Evolutionary conservation across 768 basidiomycete genomes (phyloP), one percentile per base, ranked within the genome.

Genomic region (Termitomyces eurrhizus): DNA sequence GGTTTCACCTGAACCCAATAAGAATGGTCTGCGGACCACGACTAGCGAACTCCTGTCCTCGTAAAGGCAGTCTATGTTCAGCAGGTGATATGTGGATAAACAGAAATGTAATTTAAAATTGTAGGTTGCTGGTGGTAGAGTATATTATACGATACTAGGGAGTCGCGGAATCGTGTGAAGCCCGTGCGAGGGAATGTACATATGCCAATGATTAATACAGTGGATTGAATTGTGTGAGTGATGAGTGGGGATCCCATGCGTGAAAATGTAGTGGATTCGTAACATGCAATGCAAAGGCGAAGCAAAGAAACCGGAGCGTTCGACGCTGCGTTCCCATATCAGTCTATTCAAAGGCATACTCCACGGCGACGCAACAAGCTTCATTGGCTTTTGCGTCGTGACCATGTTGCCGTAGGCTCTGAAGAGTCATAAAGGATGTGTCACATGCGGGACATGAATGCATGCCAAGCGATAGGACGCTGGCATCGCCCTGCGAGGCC

Each of bases 381-480:
- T 89, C 87, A 67, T 82, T 82, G n/a, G 78, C 74, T 33, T 75
- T 70, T 11, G 79, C 73, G n/a, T 78, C 74, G 44, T 67, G 74
- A 24, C 85, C 89, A 67, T 92, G 89, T 63, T 81, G 81, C 56
- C 80, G 80, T 13, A 92, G 80, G 65, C 79, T 74, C 57, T 85
- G 79, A n/a, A 71, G 78, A 11, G 85, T 81, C 52, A 80, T 71
- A 69, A 92, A 91, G 62, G 77, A 81, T 26, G 83, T 76, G 67
- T 92, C 89, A 68, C 89, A 92, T 9, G 89, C 90, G 32, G 90
- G 83, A 77, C 89, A 92, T 2, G 87, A 80, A 68, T 86, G 83
- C 53, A 79, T 78, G 41, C 77, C 74, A 50, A 85, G 75, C 45
- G 77, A 74, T 46, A 61, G 71, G 52, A 74, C 71, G 58, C 74